A percentile compares a stretch with the other conserved stretches of the same genome.
Conservation (phyloP, 2,329 filamentous ascomycete species). For the Colletotrichum australisinense region DNA sequence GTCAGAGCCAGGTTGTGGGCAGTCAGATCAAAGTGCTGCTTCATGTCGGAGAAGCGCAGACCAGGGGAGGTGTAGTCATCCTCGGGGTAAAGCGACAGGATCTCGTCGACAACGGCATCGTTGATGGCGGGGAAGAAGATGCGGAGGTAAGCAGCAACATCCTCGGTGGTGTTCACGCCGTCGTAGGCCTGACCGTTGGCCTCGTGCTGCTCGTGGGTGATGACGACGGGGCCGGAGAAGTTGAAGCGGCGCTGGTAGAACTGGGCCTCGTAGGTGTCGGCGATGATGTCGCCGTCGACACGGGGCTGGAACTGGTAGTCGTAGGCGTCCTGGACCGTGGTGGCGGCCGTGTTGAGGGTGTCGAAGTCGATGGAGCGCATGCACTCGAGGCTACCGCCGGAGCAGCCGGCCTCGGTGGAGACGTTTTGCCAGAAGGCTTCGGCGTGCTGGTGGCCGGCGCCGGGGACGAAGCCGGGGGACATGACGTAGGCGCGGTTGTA, state of each 20-base stretch:
- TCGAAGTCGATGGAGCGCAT: constrained; percentile 25
- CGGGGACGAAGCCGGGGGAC: constrained; percentile 18
- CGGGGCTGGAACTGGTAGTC: constrained; percentile 45
- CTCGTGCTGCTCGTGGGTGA: constrained; percentile 48
- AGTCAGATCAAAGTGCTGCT: constrained; percentile 14
- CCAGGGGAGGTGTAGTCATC: constrained; percentile 8
- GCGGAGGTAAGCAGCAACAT: constrained; percentile 52
- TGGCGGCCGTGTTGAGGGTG: constrained; percentile 12
- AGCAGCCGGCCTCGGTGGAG: constrained; percentile 13
- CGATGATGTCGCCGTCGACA: constrained; percentile 48
- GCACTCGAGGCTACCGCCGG: constrained; percentile 10
- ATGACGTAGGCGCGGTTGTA: constrained; percentile 19
- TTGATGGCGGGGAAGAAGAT: constrained; percentile 37
- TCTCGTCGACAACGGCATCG: constrained; percentile 47
- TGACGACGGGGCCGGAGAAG: constrained; percentile 25
- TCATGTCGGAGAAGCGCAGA: constrained; percentile 17
- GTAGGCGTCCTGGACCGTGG: constrained; percentile 8
- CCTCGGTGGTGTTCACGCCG: constrained; percentile 54
- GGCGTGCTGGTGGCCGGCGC: constrained; percentile 24
- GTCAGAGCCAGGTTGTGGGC: constrained; percentile 17
- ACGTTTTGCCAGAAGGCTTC: constrained; percentile 22
- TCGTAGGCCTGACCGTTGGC: constrained; percentile 59
- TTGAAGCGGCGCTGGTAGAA: constrained; percentile 45
- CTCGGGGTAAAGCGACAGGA: constrained; percentile 43
- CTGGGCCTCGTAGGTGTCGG: constrained; percentile 43